Conservation (phyloP, 164 flowering plant genomes). For the Vitis amurensis region DNA sequence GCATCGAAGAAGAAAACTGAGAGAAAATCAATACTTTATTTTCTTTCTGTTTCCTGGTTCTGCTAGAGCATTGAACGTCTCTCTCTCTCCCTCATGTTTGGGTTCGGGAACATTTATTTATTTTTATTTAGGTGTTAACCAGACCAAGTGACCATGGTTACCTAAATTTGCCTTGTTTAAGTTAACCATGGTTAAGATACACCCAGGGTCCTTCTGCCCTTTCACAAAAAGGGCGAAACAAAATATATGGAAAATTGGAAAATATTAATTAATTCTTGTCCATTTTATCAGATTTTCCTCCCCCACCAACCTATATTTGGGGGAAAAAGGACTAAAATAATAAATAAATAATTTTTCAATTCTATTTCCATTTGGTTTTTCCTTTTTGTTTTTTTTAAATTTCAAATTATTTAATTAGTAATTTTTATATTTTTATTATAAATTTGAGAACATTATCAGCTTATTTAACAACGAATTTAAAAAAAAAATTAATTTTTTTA, state of each 20-base stretch:
- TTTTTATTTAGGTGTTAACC: neutral
- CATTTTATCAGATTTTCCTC: no score
- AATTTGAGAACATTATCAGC: no score
- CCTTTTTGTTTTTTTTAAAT: no score
- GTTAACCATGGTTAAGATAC: conserved; percentile 14
- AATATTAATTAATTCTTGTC: no score
- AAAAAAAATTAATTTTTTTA: no score
- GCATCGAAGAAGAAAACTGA: conserved; percentile 13
- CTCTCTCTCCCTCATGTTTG: conserved; percentile 11
- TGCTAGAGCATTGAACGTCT: conserved; percentile 10
- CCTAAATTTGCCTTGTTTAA: neutral
- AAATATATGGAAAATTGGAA: neutral
- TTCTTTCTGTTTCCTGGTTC: neutral
- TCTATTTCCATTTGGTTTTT: no score
- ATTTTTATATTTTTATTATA: no score
- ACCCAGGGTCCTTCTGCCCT: neutral
- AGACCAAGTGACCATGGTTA: conserved; percentile 6
- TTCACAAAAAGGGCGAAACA: neutral
- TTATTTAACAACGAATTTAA: no score
- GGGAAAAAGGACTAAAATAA: no score
- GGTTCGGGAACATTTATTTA: neutral
- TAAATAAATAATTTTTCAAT: no score
- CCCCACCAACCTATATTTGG: neutral
- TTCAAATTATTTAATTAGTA: no score
- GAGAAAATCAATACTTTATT: neutral